These are phyloP conservation scores for Kalmusia sp. DNA, from an alignment of 2,329 filamentous ascomycete species.

Conservation along the genomic window DNA sequence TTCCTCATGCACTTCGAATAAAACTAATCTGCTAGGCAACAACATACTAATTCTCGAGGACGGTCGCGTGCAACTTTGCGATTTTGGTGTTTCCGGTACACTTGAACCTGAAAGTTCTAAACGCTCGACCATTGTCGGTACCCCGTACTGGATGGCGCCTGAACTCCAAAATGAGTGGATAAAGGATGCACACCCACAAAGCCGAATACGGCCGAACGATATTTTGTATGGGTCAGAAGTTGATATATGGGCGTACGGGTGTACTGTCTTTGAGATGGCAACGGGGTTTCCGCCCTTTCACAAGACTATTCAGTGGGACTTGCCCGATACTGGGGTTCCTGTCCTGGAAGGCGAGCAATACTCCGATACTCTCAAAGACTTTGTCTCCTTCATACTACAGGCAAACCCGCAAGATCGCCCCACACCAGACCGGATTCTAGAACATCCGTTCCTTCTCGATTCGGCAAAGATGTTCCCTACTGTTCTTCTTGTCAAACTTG, in stretches of 20 bases:
- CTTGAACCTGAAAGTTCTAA: slow-evolving; percentile 79
- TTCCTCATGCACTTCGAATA: background rate
- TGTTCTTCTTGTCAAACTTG: slow-evolving; percentile 67
- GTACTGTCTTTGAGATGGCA: slow-evolving; percentile 81
- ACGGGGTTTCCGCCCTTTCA: slow-evolving; percentile 78
- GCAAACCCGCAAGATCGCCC: slow-evolving; percentile 73
- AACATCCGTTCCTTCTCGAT: slow-evolving; percentile 72
- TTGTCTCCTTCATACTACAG: slow-evolving; percentile 76
- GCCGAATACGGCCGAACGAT: slow-evolving; percentile 57
- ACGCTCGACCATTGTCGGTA: slow-evolving; percentile 80
- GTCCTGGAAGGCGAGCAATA: slow-evolving; percentile 75
- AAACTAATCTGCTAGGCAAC: slow-evolving; percentile 56
- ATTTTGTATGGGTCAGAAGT: slow-evolving; percentile 57
- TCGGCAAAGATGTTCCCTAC: slow-evolving; percentile 70
- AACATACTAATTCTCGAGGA: slow-evolving; percentile 82
- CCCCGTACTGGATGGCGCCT: slow-evolving; percentile 86
- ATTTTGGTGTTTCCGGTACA: slow-evolving; percentile 83
- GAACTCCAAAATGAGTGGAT: slow-evolving; percentile 65
- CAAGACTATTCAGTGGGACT: slow-evolving; percentile 33
- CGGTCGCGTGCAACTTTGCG: slow-evolving; percentile 79
- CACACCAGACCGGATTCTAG: slow-evolving; percentile 71
- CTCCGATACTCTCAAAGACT: slow-evolving; percentile 70
- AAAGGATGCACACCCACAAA: slow-evolving; percentile 66
- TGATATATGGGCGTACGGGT: slow-evolving; percentile 87
- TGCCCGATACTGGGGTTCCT: slow-evolving; percentile 61